Conservation (phyloP, 176 grass and related monocot species). For the Calamus simplicifolius region DNA sequence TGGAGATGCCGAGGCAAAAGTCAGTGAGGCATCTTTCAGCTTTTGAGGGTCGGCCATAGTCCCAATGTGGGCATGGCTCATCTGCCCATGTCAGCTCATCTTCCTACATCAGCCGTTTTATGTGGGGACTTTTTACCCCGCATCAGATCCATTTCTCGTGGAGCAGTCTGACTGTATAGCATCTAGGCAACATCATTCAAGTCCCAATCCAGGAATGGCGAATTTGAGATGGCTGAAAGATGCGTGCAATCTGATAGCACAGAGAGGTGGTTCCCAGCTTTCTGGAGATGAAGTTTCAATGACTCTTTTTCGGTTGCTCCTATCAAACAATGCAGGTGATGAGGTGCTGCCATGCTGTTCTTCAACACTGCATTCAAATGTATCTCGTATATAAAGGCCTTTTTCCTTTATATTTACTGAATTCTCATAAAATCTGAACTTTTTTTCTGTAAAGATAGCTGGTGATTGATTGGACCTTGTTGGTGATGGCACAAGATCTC, state of each 20-base stretch:
- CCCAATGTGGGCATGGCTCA: no score
- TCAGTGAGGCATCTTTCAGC: no score
- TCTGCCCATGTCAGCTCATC: no score
- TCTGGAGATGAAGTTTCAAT: slow-evolving; percentile 87
- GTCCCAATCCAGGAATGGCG: slow-evolving; percentile 28
- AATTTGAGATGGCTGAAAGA: slow-evolving; percentile 90
- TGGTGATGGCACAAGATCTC: slow-evolving; percentile 73
- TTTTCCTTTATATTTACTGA: slow-evolving; percentile 1
- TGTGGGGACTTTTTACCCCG: no score
- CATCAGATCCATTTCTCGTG: slow-evolving; percentile 20
- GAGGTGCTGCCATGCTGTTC: slow-evolving; percentile 29
- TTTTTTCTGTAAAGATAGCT: slow-evolving; percentile 50
- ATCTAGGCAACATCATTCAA: slow-evolving; percentile 28
- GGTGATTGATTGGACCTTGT: slow-evolving; percentile 84
- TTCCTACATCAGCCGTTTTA: no score
- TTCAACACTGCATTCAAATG: background rate
- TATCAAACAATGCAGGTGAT: slow-evolving; percentile 81
- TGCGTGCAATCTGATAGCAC: slow-evolving; percentile 58
- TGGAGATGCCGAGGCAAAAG: no score
- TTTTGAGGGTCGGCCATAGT: no score
- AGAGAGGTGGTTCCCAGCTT: slow-evolving; percentile 48
- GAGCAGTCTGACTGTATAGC: slow-evolving; percentile 19
- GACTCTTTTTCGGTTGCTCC: slow-evolving; percentile 77
- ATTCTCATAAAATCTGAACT: background rate
- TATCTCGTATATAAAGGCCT: background rate